phyloP scores from a whole-genome alignment of 176 grass and related monocot species.

The Cymbopogon citratus region DNA sequence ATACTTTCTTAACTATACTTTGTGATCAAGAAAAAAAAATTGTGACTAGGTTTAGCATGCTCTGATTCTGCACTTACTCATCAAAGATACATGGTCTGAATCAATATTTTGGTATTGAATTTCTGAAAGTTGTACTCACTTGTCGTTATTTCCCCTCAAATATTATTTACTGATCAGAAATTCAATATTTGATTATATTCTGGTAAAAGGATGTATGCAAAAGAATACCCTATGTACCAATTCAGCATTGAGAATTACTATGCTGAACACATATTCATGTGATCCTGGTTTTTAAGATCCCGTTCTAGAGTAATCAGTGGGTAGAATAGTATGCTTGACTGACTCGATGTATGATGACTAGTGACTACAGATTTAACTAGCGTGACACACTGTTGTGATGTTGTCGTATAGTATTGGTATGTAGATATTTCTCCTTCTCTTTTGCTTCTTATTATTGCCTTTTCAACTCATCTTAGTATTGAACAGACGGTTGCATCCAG shows the following conservation, averaged over 20 bases:
- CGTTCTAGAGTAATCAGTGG: background rate
- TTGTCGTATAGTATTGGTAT: background rate
- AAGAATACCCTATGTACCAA: background rate
- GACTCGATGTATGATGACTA: background rate
- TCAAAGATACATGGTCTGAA: background rate
- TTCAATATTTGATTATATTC: background rate
- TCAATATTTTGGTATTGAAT: background rate
- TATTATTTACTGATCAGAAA: background rate
- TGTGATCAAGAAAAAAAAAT: background rate
- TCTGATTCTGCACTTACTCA: background rate
- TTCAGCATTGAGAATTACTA: background rate
- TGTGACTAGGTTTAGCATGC: background rate
- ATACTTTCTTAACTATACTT: background rate
- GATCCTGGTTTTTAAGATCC: background rate
- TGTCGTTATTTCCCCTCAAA: background rate
- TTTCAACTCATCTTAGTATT: conserved; percentile 36
- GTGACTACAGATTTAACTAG: background rate
- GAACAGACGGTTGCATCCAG: conserved; percentile 83
- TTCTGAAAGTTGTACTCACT: background rate
- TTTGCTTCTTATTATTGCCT: background rate
- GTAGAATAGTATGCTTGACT: conserved; percentile 1
- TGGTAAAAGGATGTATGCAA: background rate
- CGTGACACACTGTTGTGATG: background rate
- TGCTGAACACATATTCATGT: conserved; percentile 2
- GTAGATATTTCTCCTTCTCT: conserved; percentile 14